phyloP scores from a whole-genome alignment of 176 grass and related monocot species.

The Luzula sylvatica region DNA sequence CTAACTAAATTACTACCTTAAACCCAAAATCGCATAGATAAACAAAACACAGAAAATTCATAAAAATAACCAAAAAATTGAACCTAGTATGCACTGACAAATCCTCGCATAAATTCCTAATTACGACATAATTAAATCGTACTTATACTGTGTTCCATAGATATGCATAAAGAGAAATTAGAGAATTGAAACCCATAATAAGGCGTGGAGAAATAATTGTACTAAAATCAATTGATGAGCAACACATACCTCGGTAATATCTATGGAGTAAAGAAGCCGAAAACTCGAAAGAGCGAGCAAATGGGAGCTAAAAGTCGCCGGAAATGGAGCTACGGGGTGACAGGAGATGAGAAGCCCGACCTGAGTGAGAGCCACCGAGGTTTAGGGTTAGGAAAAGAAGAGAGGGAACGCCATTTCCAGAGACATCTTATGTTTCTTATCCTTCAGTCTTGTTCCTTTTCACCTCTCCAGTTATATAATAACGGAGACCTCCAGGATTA shows the following conservation, averaged over 20 bases:
- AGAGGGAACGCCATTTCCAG: background rate
- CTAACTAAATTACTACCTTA: too few species aligned
- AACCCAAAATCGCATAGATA: too few species aligned
- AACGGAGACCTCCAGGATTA: background rate
- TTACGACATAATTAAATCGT: too few species aligned
- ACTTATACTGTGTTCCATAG: too few species aligned
- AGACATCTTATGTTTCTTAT: slow-evolving; percentile 15
- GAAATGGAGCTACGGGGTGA: background rate
- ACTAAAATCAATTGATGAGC: too few species aligned
- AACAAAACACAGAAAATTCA: too few species aligned
- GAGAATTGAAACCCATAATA: too few species aligned
- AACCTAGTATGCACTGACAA: too few species aligned
- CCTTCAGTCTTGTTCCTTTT: background rate
- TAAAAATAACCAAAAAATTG: too few species aligned
- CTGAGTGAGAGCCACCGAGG: background rate
- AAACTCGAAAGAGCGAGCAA: background rate
- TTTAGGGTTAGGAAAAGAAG: slow-evolving; percentile 17
- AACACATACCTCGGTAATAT: slow-evolving; percentile 3
- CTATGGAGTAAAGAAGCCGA: background rate
- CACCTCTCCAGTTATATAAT: background rate
- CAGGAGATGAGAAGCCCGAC: background rate
- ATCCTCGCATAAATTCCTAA: too few species aligned
- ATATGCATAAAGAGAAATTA: too few species aligned
- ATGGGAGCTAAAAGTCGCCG: background rate
- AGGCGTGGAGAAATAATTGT: too few species aligned